Base-by-base conservation (phyloP, 2,329 filamentous ascomycete genomes). In the Cordyceps cicadae region DNA sequence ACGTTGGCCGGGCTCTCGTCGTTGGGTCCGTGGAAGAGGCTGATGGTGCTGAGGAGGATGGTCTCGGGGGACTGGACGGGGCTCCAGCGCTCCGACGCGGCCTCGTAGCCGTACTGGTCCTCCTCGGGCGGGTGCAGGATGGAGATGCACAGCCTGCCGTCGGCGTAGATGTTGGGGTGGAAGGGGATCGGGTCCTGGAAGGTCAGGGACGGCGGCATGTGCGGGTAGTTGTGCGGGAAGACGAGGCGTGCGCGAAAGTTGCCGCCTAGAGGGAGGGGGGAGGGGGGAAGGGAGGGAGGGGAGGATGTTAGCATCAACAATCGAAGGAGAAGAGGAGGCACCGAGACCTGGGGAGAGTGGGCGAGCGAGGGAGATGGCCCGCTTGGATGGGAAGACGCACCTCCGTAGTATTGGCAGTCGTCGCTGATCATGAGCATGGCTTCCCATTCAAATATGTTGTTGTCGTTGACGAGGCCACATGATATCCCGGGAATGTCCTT, bases 371-470 rank as follows among this genome's bases (percentile, higher is more conserved):
- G 37, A 43, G 34, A 19, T 17, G n/a, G 7, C 14, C 24, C n/a
- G 17, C 34, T 6, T 7, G n/a, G 8, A 17, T 3, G 24, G 29
- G 12, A 14, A 12, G n/a, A 58, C 84, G 62, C 76, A 93, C 92
- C 92, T 69, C 92, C 92, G 69, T 97, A 97, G 74, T 90, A 89
- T 76, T 92, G 93, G 76, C 89, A 92, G 71, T 96, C 92, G 68
- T 97, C 92, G 64, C 86, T 91, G 66, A 97, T 93, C 93, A 99
- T 97, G 63, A 99, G 85, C 89, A 97, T 96, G 21, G 97, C 92
- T 75, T 97, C 92, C 94, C 94, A 99, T 78, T 96, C 89, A 66
- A 97, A 97, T 11, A 97, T 86, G 72, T 96, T 96, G 76, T 78
- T 88, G 73, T 89, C 89, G 69, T 87, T 86, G 57, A 92, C 86